phyloP scores from a whole-genome alignment of 345 rosid genomes.

The Garcia nutans region DNA sequence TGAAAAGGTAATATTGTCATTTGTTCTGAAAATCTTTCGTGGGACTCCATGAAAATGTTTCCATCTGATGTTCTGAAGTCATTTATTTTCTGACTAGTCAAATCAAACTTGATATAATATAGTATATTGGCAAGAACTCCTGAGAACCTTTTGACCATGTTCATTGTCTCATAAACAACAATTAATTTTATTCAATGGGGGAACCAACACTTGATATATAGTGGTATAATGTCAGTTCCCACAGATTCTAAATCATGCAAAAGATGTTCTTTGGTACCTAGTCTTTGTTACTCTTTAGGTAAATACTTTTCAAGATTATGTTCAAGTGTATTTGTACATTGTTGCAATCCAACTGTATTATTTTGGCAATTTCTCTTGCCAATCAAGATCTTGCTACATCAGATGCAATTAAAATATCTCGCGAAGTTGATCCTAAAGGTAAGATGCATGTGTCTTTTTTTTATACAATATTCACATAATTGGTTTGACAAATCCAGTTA shows the following conservation, averaged over 20 bases:
- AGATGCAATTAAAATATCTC: constrained; percentile 93
- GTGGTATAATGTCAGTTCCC: background rate
- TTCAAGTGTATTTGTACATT: constrained; percentile 10
- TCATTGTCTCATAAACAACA: background rate
- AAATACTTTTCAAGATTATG: background rate
- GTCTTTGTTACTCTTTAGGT: background rate
- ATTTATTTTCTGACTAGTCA: background rate
- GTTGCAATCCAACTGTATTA: constrained; percentile 89
- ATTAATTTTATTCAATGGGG: background rate
- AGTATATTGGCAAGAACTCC: background rate
- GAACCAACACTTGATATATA: background rate
- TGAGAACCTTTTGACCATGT: constrained; percentile 3
- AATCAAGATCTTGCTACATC: constrained; percentile 99
- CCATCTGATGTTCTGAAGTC: background rate
- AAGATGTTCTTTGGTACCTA: background rate
- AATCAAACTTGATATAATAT: background rate
- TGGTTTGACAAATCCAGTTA: background rate
- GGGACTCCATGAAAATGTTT: background rate
- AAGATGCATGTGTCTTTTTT: constrained; percentile 11
- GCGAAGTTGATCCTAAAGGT: constrained; percentile 98
- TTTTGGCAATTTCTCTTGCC: constrained; percentile 96
- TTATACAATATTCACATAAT: background rate
- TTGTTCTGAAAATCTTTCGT: constrained; percentile 8
- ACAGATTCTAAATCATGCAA: background rate
- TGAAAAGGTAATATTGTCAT: constrained; percentile 61